Evolutionary conservation across 108 stramenopile genomes (phyloP), one percentile per base, ranked within the genome.

Genomic region (Cyclotella kingstonii): DNA sequence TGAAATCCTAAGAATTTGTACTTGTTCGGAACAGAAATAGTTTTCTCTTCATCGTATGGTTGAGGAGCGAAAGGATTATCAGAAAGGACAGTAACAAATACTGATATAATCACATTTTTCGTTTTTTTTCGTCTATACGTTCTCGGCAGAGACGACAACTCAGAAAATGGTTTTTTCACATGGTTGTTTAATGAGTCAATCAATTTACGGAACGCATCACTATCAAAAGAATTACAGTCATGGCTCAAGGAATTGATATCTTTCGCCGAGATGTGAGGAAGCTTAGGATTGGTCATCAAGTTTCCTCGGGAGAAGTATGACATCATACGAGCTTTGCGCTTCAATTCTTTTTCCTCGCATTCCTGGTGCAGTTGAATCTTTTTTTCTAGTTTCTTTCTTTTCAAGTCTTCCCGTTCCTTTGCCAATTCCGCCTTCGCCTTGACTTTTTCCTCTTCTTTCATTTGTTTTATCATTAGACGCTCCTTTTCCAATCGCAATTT

Each of bases 1-100:
- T 89, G 78, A 47, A 94, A 94, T 40, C 80, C 76, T 14, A 94
- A 55, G 51, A 94, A 90, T 46, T 87, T 85, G 61, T 89, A 87
- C 46, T 72, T 81, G 70, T 90, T 94, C 28, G 59, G 77, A 57
- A 94, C 63, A 5, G 64, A 39, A n/a, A 94, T 74, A 14, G 59
- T 76, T 25, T 54, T 54, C 54, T 83, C 75, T 50, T 94, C 92
- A 15, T 78, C 85, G 60, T 86, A 94, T 7, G 83, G 81, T 53
- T 83, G 84, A 5, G 81, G 78, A 18, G 66, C 49, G 50, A 84
- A 80, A 14, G 81, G 76, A 46, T 81, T 76, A 38, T 77, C 78
- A 0, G 74, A 76, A 15, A 79, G 53, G 11, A 61, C 65, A 14
- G 76, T 67, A 21, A 76, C 69, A 62, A 68, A 70, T 5, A 73